Base-by-base conservation (phyloP, 1,139 yeast species). In the Pichia sp. region DNA sequence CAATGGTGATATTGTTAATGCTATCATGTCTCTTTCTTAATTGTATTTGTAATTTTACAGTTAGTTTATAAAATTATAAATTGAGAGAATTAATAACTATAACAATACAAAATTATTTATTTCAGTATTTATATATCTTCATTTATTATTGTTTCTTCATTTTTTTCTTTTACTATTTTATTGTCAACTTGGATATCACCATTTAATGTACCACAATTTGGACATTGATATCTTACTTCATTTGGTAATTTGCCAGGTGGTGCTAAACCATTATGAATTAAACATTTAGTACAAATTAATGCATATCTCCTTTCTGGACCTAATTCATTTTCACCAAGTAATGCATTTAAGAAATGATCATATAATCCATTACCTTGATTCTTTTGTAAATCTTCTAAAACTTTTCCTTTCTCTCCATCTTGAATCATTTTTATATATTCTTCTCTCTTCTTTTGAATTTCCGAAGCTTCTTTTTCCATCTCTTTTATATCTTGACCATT, bases 1-100 rank as follows among this genome's bases (percentile, higher is more conserved):
- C 77, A 79, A 87, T 64, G 89, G 92, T 71, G 97, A 92, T 70
- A 83, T 92, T 74, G 97, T 92, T 69, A 90, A 89, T 68, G 92
- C 97, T 60, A 87, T 90, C 68, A 87, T 90, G 95, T 86, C 87
- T 60, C 77, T 90, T 69, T 81, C 92, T 46, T 54, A 45, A 43
- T 11, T 30, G 6, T 37, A 38, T 7, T 9, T 46, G 7, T 25
- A 33, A 28, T 32, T 29, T 32, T 32, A 10, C 32, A 25, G 5
- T 30, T 8, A 39, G 5, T 5, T 9, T 29, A 18, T 10, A 9
- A 39, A 11, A 18, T 39, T 30, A 35, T 18, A 18, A 18, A 18
- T 18, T 18, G 18, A 18, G 18, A 18, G 18, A 18, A 18, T 18
- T 18, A 18, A 18, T 18, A 18, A 18, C 18, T 18, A 18, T 18